These are phyloP conservation scores for Trypanosoma platydactyli DNA, from an alignment of 208 protist genomes.

Conservation along the genomic window DNA sequence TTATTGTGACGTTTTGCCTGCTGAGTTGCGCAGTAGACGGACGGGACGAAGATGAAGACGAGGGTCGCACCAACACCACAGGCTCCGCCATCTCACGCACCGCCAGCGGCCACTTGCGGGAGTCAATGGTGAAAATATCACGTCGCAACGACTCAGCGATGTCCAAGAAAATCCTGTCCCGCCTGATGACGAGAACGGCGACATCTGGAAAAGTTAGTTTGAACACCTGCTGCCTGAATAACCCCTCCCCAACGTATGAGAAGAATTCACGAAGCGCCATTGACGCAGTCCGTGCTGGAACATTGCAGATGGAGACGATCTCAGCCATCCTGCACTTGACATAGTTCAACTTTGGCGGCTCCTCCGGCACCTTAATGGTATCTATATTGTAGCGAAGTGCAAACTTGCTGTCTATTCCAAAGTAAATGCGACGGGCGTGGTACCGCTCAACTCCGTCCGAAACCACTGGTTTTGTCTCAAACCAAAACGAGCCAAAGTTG, in stretches of 20 bases:
- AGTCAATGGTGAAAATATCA: constrained; percentile 74
- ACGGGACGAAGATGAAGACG: constrained; percentile 31
- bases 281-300: constrained; percentile 62
- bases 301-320: constrained; percentile 56
- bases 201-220: constrained; percentile 65
- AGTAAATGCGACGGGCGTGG: constrained; percentile 35
- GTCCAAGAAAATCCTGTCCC: constrained; percentile 52
- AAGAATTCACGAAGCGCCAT: constrained; percentile 82
- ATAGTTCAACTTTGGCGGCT: constrained; percentile 22
- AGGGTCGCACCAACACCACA: constrained; percentile 21
- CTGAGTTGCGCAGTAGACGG: constrained; percentile 28
- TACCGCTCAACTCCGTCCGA: constrained; percentile 38
- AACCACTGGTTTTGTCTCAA: constrained; percentile 43
- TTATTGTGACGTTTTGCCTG: constrained; percentile 18
- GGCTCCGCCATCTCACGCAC: constrained; percentile 34
- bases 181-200: constrained; percentile 61
- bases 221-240: constrained; percentile 68
- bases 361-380: constrained; percentile 31
- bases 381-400: constrained; percentile 37
- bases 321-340: constrained; percentile 54
- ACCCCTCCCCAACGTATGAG: constrained; percentile 78
- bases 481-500: constrained; percentile 68
- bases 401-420: constrained; percentile 39
- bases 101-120: constrained; percentile 62
- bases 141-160: constrained; percentile 50